Evolutionary conservation across 495 filamentous ascomycete species (phyloP).

Genomic region (Amniculicola lignicola): DNA sequence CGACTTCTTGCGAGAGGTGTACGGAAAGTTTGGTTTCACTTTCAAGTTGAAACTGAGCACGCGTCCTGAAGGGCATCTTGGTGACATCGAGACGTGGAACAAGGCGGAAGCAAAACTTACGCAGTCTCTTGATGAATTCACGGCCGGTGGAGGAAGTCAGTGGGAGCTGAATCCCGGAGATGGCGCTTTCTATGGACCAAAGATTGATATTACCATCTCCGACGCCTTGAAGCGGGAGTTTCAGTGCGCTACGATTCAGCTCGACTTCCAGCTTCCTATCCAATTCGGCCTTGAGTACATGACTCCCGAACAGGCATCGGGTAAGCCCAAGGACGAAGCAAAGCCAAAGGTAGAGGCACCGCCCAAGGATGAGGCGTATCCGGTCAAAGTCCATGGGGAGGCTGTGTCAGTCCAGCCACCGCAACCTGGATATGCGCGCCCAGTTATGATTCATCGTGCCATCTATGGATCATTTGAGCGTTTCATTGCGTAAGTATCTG

Average conservation of each 20-base stretch:
- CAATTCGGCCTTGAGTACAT: conserved; percentile 82
- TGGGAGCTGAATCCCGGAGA: conserved; percentile 93
- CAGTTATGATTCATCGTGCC: conserved; percentile 95
- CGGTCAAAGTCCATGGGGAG: conserved; percentile 13
- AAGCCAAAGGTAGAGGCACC: conserved; percentile 36
- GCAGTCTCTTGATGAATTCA: conserved; percentile 74
- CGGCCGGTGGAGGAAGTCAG: conserved; percentile 56
- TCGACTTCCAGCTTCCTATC: conserved; percentile 90
- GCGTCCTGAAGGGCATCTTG: conserved; percentile 86
- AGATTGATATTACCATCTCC: conserved; percentile 88
- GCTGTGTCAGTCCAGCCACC: conserved; percentile 31
- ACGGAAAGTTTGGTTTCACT: conserved; percentile 87
- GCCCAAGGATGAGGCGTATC: neutral
- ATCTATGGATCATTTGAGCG: conserved; percentile 92
- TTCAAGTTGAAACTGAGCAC: conserved; percentile 96
- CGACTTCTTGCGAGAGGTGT: conserved; percentile 78
- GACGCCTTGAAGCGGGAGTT: conserved; percentile 75
- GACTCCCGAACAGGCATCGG: conserved; percentile 54
- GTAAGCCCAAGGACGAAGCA: conserved; percentile 38
- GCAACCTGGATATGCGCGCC: conserved; percentile 71
- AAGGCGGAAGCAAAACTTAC: conserved; percentile 76
- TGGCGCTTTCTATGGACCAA: conserved; percentile 95
- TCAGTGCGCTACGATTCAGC: conserved; percentile 88
- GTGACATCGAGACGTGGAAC: conserved; percentile 83
- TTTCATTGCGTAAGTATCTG: conserved; percentile 56